Conservation (phyloP, 805 yeast genomes). For the Wickerhamiella shivajii region DNA sequence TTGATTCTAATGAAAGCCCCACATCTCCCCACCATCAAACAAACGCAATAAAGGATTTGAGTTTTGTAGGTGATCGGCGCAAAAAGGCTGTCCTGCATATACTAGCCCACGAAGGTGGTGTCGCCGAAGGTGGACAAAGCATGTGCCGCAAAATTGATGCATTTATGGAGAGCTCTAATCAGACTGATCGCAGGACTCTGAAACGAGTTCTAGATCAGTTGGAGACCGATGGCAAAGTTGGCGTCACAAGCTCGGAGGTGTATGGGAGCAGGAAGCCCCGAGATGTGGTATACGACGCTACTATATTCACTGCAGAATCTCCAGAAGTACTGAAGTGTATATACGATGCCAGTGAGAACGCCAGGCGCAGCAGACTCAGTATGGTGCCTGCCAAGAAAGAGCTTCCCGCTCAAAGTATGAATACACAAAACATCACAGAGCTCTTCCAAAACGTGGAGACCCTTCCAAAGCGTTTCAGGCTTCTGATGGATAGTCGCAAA, state of each 20-base stretch:
- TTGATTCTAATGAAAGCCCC: too few relatives aligned
- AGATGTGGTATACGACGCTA: too few relatives aligned
- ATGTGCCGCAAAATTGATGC: slow-evolving; percentile 31
- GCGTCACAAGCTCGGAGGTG: slow-evolving; percentile 9
- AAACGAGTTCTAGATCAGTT: slow-evolving; percentile 31
- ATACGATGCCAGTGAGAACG: too few relatives aligned
- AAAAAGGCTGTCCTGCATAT: slow-evolving; percentile 31
- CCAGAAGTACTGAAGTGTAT: too few relatives aligned
- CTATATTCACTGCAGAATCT: too few relatives aligned
- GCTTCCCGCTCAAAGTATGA: neutral
- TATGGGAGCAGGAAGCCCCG: slow-evolving; percentile 1
- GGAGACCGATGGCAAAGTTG: slow-evolving; percentile 23
- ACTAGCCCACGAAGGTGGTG: slow-evolving; percentile 33
- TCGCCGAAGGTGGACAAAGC: slow-evolving; percentile 29
- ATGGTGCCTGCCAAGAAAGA: neutral
- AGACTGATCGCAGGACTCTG: slow-evolving; percentile 42
- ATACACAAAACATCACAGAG: neutral
- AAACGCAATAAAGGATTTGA: too few relatives aligned
- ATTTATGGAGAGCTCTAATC: slow-evolving; percentile 22
- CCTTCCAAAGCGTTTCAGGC: slow-evolving; percentile 4
- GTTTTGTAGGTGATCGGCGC: slow-evolving; percentile 33
- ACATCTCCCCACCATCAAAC: too few relatives aligned
- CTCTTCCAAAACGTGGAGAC: slow-evolving; percentile 1
- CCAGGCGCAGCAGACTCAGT: too few relatives aligned
- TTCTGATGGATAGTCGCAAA: neutral